phyloP scores from a whole-genome alignment of 2,329 filamentous ascomycete species.

The Zymoseptoria tritici region DNA sequence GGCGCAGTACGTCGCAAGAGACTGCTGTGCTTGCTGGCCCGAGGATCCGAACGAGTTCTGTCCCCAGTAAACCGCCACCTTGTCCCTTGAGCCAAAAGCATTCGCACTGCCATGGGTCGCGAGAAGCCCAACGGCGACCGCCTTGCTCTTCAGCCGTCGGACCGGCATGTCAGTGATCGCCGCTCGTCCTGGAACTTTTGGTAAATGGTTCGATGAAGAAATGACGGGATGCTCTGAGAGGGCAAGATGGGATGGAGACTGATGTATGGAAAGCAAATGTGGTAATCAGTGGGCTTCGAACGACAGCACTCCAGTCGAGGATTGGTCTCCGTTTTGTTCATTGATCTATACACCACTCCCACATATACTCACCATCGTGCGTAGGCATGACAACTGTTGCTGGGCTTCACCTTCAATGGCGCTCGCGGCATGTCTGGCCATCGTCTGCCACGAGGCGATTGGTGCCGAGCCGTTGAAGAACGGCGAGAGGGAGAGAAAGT shows the following conservation, averaged over 20 bases:
- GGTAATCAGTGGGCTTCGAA: neutral
- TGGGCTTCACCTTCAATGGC: neutral
- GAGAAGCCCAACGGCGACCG: slow-evolving; percentile 7
- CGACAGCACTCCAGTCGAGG: neutral
- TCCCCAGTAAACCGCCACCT: slow-evolving; percentile 11
- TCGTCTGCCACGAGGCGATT: neutral
- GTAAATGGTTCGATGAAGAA: neutral
- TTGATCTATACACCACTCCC: neutral
- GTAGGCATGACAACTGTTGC: slow-evolving; percentile 12
- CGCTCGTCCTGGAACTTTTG: neutral
- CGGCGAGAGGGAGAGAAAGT: neutral
- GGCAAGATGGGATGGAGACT: neutral
- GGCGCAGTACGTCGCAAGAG: slow-evolving; percentile 52
- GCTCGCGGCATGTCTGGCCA: neutral
- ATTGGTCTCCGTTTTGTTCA: neutral
- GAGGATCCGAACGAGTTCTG: slow-evolving; percentile 53
- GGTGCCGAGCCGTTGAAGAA: neutral
- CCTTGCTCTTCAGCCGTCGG: slow-evolving; percentile 7
- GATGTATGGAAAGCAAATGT: slow-evolving; percentile 2
- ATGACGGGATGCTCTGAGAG: neutral
- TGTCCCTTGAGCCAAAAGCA: slow-evolving; percentile 5
- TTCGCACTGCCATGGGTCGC: slow-evolving; percentile 9
- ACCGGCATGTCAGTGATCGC: slow-evolving; percentile 3
- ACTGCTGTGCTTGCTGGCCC: slow-evolving; percentile 44
- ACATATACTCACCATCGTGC: neutral